These are phyloP conservation scores for Madurella fahalii DNA, from an alignment of 2,329 filamentous ascomycete genomes.

Conservation along the genomic window DNA sequence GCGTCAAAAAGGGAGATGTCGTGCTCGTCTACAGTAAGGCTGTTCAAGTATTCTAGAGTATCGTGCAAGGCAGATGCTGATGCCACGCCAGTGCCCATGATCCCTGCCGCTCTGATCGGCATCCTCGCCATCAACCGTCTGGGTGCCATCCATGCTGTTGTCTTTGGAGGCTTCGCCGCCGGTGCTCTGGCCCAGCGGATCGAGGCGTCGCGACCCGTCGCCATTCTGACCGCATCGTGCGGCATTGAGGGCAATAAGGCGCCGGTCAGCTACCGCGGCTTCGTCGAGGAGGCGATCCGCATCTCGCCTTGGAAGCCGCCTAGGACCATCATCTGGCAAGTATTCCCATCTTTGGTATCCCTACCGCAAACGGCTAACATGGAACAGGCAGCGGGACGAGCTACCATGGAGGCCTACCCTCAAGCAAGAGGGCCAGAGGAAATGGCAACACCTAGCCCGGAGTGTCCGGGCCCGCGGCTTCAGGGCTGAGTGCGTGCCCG, in stretches of 20 bases:
- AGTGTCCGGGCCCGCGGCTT: slow-evolving; percentile 64
- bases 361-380: neutral
- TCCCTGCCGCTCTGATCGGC: slow-evolving; percentile 80
- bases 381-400: slow-evolving; percentile 62
- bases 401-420: slow-evolving; percentile 68
- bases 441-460: slow-evolving; percentile 74
- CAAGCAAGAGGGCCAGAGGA: slow-evolving; percentile 63
- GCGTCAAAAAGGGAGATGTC: slow-evolving; percentile 77
- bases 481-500: slow-evolving; percentile 69
- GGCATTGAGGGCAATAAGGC: slow-evolving; percentile 85
- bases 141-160: slow-evolving; percentile 84
- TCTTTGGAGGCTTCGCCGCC: slow-evolving; percentile 88
- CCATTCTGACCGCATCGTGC: slow-evolving; percentile 83
- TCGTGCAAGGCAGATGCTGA: neutral
- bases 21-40: slow-evolving; percentile 81
- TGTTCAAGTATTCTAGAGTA: no score
- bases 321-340: slow-evolving; percentile 68
- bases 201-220: slow-evolving; percentile 70
- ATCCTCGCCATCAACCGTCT: slow-evolving; percentile 77
- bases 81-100: slow-evolving; percentile 76
- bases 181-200: slow-evolving; percentile 81
- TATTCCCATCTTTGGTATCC: neutral
- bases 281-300: slow-evolving; percentile 69
- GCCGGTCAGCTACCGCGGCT: slow-evolving; percentile 69
- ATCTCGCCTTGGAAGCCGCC: slow-evolving; percentile 67